Percentiles rank a stretch among this genome's conserved stretches.
These are phyloP conservation scores for Puccinia polysora DNA, from an alignment of 1,284 basidiomycete genomes.

Conservation along the genomic window DNA sequence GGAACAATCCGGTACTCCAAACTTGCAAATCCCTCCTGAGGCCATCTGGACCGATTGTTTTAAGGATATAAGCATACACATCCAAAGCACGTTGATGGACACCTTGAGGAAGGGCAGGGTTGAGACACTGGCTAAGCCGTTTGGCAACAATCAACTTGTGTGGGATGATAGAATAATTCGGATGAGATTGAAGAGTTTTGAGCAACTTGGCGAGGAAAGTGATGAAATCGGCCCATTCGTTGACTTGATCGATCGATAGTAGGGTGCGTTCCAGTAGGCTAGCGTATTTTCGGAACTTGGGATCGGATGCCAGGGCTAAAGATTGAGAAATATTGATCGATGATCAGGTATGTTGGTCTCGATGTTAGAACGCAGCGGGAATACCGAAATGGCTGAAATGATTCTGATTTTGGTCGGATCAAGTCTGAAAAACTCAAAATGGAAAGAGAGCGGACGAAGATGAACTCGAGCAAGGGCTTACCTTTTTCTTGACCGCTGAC, in stretches of 20 bases:
- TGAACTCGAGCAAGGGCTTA: no score
- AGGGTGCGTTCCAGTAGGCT: constrained; percentile 86
- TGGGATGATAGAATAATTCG: constrained; percentile 91
- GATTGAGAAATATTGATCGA: not conserved
- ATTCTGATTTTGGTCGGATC: no score
- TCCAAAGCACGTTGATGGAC: constrained; percentile 95
- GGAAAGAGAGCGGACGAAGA: not conserved
- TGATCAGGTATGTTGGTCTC: no score
- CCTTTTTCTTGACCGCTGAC: constrained; percentile 42
- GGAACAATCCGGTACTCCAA: constrained; percentile 94
- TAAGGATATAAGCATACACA: constrained; percentile 86
- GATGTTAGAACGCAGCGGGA: no score
- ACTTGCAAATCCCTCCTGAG: constrained; percentile 78
- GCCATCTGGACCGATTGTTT: constrained; percentile 83
- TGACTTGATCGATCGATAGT: constrained; percentile 87
- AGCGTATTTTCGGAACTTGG: constrained; percentile 93
- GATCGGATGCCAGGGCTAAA: constrained; percentile 58
- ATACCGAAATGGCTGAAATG: no score
- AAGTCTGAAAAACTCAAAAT: not conserved
- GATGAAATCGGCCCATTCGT: constrained; percentile 99
- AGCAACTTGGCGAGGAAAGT: constrained; percentile 90
- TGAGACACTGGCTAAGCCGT: constrained; percentile 90
- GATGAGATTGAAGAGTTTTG: constrained; percentile 89
- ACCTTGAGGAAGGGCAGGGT: constrained; percentile 90
- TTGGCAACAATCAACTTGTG: constrained; percentile 91